Base-by-base conservation (phyloP, 2,329 filamentous ascomycete genomes). In the Fonsecaea monophora region DNA sequence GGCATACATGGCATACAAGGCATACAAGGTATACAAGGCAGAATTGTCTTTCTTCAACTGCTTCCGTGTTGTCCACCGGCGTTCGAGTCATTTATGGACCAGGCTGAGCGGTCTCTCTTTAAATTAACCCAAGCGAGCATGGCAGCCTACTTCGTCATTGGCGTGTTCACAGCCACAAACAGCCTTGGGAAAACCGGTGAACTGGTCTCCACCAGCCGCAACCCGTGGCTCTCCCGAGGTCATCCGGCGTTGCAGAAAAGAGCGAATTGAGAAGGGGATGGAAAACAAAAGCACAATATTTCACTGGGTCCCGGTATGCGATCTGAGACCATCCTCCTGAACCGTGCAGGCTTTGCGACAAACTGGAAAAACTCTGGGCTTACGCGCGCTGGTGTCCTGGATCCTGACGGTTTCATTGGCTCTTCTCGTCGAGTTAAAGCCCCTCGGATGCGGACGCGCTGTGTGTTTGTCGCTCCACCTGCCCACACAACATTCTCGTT, bases 131-230 rank as follows among this genome's bases (percentile, higher is more conserved):
- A 25, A 21, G 34, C 57, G 7, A 32, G 45, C 45, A 50, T 25
- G 45, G 45, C 45, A 50, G 30, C 57, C 30, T 25, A 30, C 40
- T 35, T 10, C 57, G 40, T 60, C 57, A 60, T 35, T 30, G 40
- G 38, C 38, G 25, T n/a, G 8, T 5, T 1, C 57, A 60, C 40
- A 60, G 57, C 40, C 40, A 42, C 40, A 42, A 42, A 42, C 40
- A 5, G 40, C 30, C 30, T 50, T 48, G 57, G 25, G 45, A 25
- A 45, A 60, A 60, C 57, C 50, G 50, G 30, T n/a, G 57, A 60
- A 60, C 40, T 60, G 40, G 34, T n/a, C 38, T 34, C 6, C 18
- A 30, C 15, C 35, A 38, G 35, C 10, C 21, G 37, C 21, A 32
- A 40, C 34, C 4, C 12, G 40, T 48, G 15, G 25, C 34, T 18